Percentiles rank a stretch among this genome's conserved stretches.
Evolutionary conservation across 2,329 filamentous ascomycete genomes (phyloP).

Genomic region (Aureobasidium namibiae): DNA sequence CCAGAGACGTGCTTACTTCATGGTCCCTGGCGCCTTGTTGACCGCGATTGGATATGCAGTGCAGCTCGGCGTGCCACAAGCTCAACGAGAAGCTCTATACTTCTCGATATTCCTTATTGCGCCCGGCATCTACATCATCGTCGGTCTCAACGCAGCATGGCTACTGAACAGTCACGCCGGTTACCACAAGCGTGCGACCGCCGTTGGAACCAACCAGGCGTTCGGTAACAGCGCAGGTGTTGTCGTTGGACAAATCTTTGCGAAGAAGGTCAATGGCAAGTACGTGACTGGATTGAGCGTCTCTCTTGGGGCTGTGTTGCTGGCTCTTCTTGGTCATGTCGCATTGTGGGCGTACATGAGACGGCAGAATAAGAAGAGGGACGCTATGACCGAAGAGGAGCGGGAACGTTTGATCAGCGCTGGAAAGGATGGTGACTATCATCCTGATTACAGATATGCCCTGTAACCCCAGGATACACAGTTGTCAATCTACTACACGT

Average conservation of each 20-base stretch:
- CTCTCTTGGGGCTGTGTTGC: slow-evolving; percentile 41
- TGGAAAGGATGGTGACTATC: background rate
- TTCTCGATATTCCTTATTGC: slow-evolving; percentile 72
- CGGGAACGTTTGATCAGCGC: background rate
- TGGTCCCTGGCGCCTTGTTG: slow-evolving; percentile 52
- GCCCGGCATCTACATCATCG: slow-evolving; percentile 57
- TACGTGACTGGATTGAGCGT: slow-evolving; percentile 46
- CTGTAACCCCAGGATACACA: background rate
- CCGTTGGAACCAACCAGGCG: slow-evolving; percentile 62
- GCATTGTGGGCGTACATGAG: background rate
- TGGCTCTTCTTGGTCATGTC: slow-evolving; percentile 29
- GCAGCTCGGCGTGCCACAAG: slow-evolving; percentile 46
- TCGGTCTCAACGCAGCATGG: slow-evolving; percentile 50
- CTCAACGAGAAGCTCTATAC: slow-evolving; percentile 57
- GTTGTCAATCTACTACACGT: background rate
- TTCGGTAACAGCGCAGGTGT: slow-evolving; percentile 64
- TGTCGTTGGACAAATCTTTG: slow-evolving; percentile 47
- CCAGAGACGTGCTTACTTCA: slow-evolving; percentile 58
- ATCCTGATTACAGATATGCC: background rate
- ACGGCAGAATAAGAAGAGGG: background rate
- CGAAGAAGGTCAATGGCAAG: slow-evolving; percentile 34
- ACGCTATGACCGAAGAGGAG: background rate
- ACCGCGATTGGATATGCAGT: slow-evolving; percentile 48
- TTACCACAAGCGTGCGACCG: slow-evolving; percentile 68
- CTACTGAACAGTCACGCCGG: slow-evolving; percentile 61